Percentiles rank a stretch among this genome's conserved stretches.
phyloP scores from a whole-genome alignment of 2,329 filamentous ascomycete species.

The Talaromyces amestolkiae region DNA sequence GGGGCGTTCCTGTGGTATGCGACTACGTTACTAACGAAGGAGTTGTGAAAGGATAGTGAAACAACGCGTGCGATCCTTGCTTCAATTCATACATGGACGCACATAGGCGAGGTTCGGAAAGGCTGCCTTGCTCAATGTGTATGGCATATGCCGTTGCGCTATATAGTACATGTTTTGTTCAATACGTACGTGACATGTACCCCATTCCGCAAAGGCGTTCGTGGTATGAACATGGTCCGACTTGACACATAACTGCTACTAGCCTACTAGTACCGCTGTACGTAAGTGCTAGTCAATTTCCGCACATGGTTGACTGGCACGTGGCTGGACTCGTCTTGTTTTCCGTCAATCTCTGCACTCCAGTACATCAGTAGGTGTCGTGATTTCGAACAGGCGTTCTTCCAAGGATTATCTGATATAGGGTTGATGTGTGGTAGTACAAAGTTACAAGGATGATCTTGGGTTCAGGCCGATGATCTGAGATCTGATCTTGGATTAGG shows the following conservation, averaged over 20 bases:
- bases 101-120: background rate
- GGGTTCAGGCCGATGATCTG: background rate
- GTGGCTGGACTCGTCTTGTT: slow-evolving; percentile 6
- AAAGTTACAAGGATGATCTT: background rate
- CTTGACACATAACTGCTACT: background rate
- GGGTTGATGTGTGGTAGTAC: slow-evolving; percentile 2
- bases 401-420: background rate
- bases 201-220: background rate
- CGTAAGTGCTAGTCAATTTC: background rate
- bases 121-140: background rate
- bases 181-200: background rate
- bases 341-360: background rate
- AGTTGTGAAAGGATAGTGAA: background rate
- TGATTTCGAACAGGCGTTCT: background rate
- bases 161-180: background rate
- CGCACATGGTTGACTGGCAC: slow-evolving; percentile 15
- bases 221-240: background rate
- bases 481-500: background rate
- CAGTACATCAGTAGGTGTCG: background rate
- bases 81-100: background rate
- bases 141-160: background rate
- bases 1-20: background rate
- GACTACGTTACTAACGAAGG: too few relatives aligned
- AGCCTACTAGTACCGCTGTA: background rate
- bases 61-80: slow-evolving; percentile 2